Evolutionary conservation across 768 basidiomycete genomes (phyloP).

Genomic region (Pulveroboletus sp.): DNA sequence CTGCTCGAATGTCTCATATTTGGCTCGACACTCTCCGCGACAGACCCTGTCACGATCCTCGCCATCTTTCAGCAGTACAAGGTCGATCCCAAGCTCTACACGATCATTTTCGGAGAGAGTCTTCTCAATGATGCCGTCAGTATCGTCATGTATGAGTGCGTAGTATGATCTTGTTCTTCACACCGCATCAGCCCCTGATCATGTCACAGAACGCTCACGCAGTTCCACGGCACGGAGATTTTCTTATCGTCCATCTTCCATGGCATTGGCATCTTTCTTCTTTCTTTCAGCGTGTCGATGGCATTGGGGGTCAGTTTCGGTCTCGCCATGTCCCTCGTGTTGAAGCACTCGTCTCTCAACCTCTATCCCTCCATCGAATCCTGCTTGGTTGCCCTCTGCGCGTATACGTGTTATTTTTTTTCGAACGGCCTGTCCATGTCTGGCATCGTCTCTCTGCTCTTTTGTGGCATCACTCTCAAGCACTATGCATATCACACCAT

Average conservation of each 20-base stretch:
- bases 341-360: conserved; percentile 90
- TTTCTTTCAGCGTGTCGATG: conserved; percentile 95
- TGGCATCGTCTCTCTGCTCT: conserved; percentile 95
- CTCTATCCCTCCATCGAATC: conserved; percentile 93
- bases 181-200: conserved; percentile 1
- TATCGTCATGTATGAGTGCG: conserved; percentile 99
- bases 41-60: conserved; percentile 96
- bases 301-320: conserved; percentile 91
- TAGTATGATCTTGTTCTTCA: conserved; percentile 21
- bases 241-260: conserved; percentile 88
- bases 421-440: conserved; percentile 94
- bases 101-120: conserved; percentile 95
- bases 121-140: conserved; percentile 98
- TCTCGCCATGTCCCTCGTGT: conserved; percentile 82
- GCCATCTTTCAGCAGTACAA: conserved; percentile 99
- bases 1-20: conserved; percentile 94
- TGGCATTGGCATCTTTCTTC: conserved; percentile 95
- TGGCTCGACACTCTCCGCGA: conserved; percentile 94
- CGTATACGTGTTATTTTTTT: conserved; percentile 98
- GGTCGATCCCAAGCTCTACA: conserved; percentile 97
- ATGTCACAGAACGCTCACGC: conserved; percentile 72
- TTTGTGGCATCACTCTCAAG: conserved; percentile 98
- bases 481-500: conserved; percentile 99
- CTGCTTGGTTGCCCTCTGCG: conserved; percentile 91
- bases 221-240: conserved; percentile 88